A percentile compares a stretch with the other conserved stretches of the same genome.
These are phyloP conservation scores for Papiliotrema laurentii DNA, from an alignment of 1,284 basidiomycete genomes.

Conservation along the genomic window DNA sequence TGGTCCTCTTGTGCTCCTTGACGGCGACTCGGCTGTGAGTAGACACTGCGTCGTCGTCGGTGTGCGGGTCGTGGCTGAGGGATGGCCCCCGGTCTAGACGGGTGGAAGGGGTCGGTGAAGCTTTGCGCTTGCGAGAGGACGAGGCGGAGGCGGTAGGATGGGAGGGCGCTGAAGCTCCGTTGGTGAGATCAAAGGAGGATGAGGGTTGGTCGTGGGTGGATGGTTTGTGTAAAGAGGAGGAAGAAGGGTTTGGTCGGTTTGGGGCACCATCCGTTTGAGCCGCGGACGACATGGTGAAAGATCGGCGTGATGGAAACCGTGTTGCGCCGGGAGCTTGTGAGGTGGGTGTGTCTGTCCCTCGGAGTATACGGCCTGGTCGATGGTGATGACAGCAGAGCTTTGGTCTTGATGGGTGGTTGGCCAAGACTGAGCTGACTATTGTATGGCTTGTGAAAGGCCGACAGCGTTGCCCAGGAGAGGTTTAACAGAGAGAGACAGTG, in stretches of 20 bases:
- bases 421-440: no score
- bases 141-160: not conserved
- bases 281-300: no score
- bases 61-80: slow-evolving; percentile 21
- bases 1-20: slow-evolving; percentile 37
- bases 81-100: slow-evolving; percentile 18
- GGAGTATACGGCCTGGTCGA: no score
- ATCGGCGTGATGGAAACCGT: no score
- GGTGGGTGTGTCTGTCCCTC: no score
- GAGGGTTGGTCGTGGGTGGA: not conserved
- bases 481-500: no score
- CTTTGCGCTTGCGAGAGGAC: slow-evolving; percentile 32
- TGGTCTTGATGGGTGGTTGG: no score
- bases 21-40: slow-evolving; percentile 12
- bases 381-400: no score
- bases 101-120: slow-evolving; percentile 11
- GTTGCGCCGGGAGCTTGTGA: no score
- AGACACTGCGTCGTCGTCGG: slow-evolving; percentile 33
- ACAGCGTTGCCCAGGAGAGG: no score
- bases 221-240: not conserved
- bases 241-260: not conserved
- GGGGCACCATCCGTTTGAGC: not conserved
- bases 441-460: no score
- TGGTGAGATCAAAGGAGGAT: not conserved
- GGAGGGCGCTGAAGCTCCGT: slow-evolving; percentile 1